Conservation (phyloP, 805 yeast genomes). For the Wickerhamiella galacta region DNA sequence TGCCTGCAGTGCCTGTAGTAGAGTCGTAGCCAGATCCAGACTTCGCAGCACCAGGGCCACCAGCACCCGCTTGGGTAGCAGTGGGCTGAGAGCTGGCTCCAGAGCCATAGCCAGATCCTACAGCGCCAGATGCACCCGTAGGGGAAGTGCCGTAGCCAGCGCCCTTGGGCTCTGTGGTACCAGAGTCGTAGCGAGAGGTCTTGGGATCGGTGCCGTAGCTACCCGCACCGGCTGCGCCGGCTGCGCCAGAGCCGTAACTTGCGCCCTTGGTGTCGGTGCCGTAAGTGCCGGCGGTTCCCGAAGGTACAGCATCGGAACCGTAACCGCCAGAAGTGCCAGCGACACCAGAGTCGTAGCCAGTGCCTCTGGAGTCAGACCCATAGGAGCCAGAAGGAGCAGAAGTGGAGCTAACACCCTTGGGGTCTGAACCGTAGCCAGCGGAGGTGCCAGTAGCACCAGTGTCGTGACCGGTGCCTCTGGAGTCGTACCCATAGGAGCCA, state of each 20-base stretch:
- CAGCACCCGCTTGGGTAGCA: slow-evolving; percentile 2
- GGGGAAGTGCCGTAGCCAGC: no score
- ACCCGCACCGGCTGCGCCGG: background rate
- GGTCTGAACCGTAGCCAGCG: no score
- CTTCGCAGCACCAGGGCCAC: slow-evolving; percentile 5
- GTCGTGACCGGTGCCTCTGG: background rate
- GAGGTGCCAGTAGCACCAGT: background rate
- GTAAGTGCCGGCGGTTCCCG: background rate
- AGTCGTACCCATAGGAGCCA: background rate
- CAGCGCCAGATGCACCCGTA: no score
- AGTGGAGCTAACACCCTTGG: slow-evolving; percentile 6
- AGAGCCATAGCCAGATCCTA: no score
- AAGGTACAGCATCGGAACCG: background rate
- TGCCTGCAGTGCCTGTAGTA: background rate
- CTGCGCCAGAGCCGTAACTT: background rate
- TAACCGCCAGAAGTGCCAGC: background rate
- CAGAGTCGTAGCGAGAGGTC: no score
- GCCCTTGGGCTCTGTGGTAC: no score
- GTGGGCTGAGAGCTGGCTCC: no score
- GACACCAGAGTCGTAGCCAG: background rate
- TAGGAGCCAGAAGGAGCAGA: slow-evolving; percentile 1
- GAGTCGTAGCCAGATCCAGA: background rate
- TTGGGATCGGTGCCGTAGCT: background rate
- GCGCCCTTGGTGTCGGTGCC: background rate
- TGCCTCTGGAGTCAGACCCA: background rate